Evolutionary conservation across 2,329 filamentous ascomycete genomes (phyloP), one percentile per base, ranked within the genome.

Genomic region (Trichoderma polysporum): DNA sequence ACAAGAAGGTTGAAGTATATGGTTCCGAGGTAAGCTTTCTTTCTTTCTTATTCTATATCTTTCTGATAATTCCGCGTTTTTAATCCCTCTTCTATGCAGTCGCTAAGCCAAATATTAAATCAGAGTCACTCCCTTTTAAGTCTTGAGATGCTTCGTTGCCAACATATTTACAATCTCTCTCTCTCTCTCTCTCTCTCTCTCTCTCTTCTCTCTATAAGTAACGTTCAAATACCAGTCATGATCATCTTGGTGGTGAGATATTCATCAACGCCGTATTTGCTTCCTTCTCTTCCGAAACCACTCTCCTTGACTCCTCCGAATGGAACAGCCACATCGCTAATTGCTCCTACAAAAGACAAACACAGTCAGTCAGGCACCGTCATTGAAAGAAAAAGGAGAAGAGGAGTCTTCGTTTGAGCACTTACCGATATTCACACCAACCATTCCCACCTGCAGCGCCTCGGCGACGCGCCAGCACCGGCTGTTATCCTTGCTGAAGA

Each of bases 401-500:
- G 17, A 39, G 13, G 2, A 17, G 12, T 39, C n/a, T 39, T 17
- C 13, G 12, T 15, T 37, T 37, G 17, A 39, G n/a, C n/a, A n/a
- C n/a, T n/a, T n/a, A n/a, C 12, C 37, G 5, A 39, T 2, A 29
- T 17, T 31, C 17, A 52, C 49, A 12, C 86, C 88, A 4, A 91
- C 84, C 87, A 90, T 90, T 9, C 88, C 88, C 1, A 88, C 84
- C 68, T 91, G 85, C 54, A 91, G 76, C 4, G 76, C 79, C 72
- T 85, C 83, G 2, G 81, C 78, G 2, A 86, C 78, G 15, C 82
- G 76, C 53, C 73, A 75, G n/a, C 78, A 71, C 83, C 60, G 76
- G 74, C 3, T 82, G 66, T 71, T 83, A 77, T 68, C 74, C 74
- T 61, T 37, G 15, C 79, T 90, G 78, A 89, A 92, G 80, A 93